These are phyloP conservation scores for Diaporthe batatas DNA, from an alignment of 2,329 filamentous ascomycete genomes.

Conservation along the genomic window DNA sequence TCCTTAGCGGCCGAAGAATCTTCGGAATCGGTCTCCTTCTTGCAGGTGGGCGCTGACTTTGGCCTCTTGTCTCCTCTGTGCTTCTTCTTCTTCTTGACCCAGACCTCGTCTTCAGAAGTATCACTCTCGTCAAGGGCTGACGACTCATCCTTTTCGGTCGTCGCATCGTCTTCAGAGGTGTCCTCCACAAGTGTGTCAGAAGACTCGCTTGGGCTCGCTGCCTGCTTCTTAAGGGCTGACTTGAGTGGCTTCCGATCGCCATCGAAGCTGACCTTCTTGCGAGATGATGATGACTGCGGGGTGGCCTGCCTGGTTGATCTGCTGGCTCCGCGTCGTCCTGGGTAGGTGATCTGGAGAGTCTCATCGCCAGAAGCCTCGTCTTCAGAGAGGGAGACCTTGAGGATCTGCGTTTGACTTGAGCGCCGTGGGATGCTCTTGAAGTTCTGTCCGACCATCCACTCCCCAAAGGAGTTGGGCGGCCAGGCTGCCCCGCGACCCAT, in stretches of 20 bases:
- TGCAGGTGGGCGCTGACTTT: constrained; percentile 35
- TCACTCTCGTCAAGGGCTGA: constrained; percentile 38
- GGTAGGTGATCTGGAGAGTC: constrained; percentile 62
- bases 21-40: constrained; percentile 39
- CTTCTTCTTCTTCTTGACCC: constrained; percentile 28
- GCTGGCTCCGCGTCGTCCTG: constrained; percentile 52
- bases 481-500: constrained; percentile 38
- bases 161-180: constrained; percentile 41
- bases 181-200: constrained; percentile 45
- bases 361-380: constrained; percentile 67
- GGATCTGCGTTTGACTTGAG: constrained; percentile 47
- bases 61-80: constrained; percentile 40
- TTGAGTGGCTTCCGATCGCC: constrained; percentile 48
- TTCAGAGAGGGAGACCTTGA: constrained; percentile 60
- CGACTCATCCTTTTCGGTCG: constrained; percentile 38
- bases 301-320: constrained; percentile 14
- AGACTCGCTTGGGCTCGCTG: constrained; percentile 40
- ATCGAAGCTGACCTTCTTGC: constrained; percentile 61
- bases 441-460: constrained; percentile 58
- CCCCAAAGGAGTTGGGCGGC: constrained; percentile 55
- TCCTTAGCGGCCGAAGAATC: constrained; percentile 42
- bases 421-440: constrained; percentile 40
- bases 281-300: constrained; percentile 10
- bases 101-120: constrained; percentile 35
- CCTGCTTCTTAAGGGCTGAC: constrained; percentile 55